These are phyloP conservation scores for Globisporangium takayamanum DNA, from an alignment of 352 stramenopile species.

Conservation along the genomic window DNA sequence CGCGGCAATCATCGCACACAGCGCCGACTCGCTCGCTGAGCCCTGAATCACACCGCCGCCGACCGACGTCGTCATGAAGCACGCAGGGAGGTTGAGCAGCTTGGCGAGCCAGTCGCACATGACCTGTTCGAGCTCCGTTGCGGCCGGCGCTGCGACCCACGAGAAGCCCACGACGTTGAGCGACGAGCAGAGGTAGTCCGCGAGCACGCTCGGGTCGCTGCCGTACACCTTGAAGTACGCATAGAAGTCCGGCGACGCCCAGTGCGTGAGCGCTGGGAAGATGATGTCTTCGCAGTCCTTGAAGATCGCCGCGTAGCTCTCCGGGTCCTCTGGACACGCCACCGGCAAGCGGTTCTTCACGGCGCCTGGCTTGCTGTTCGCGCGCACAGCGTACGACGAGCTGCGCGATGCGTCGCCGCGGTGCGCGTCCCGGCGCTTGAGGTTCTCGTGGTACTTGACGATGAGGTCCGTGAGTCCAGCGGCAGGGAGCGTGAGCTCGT, in stretches of 20 bases:
- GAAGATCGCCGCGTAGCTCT: constrained; percentile 62
- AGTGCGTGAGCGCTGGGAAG: constrained; percentile 62
- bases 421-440: no score
- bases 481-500: no score
- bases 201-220: constrained; percentile 46
- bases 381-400: no score
- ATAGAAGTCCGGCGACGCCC: constrained; percentile 59
- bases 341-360: constrained; percentile 32
- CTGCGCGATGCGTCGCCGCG: no score
- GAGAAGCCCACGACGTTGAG: constrained; percentile 59
- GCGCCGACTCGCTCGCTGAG: constrained; percentile 7
- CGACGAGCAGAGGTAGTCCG: constrained; percentile 45
- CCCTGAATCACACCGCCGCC: constrained; percentile 65
- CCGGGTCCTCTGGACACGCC: constrained; percentile 36
- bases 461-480: no score
- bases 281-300: constrained; percentile 49
- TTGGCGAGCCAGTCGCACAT: constrained; percentile 67
- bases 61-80: constrained; percentile 40
- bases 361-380: constrained; percentile 27
- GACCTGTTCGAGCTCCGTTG: constrained; percentile 16
- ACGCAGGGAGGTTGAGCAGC: constrained; percentile 44
- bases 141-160: constrained; percentile 50
- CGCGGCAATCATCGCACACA: constrained; percentile 26
- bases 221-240: constrained; percentile 27
- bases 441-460: no score